phyloP scores from a whole-genome alignment of 176 grass and related monocot genomes.

The Chloris gayana region DNA sequence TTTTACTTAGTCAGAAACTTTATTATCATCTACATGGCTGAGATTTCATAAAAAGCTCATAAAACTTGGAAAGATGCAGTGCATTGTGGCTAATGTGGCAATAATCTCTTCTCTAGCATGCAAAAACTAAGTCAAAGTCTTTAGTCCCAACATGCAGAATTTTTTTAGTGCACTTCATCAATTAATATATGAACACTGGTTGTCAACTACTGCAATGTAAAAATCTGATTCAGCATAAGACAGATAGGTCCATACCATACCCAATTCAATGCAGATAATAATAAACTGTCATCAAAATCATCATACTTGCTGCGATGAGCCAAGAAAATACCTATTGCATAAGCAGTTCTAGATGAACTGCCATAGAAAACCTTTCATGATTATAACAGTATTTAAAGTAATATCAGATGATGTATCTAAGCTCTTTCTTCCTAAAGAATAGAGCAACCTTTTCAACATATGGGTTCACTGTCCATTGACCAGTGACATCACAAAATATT shows the following conservation, averaged over 20 bases:
- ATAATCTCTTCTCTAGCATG: not conserved
- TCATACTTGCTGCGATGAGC: not conserved
- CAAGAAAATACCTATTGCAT: not conserved
- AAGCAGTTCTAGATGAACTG: not conserved
- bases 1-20: no score
- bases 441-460: not conserved
- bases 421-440: not conserved
- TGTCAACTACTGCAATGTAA: not conserved
- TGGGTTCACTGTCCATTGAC: not conserved
- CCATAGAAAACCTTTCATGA: not conserved
- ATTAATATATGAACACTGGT: not conserved
- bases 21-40: no score
- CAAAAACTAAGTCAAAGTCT: not conserved
- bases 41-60: not conserved
- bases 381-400: not conserved
- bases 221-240: not conserved
- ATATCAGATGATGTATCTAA: not conserved
- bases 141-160: no score
- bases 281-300: not conserved
- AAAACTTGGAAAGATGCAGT: not conserved
- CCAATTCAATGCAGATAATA: not conserved
- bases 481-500: not conserved
- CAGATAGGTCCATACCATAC: not conserved
- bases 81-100: not conserved
- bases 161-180: no score